Evolutionary conservation across 768 basidiomycete genomes (phyloP), one percentile per base, ranked within the genome.

Genomic region (Mycena albidolilacea): DNA sequence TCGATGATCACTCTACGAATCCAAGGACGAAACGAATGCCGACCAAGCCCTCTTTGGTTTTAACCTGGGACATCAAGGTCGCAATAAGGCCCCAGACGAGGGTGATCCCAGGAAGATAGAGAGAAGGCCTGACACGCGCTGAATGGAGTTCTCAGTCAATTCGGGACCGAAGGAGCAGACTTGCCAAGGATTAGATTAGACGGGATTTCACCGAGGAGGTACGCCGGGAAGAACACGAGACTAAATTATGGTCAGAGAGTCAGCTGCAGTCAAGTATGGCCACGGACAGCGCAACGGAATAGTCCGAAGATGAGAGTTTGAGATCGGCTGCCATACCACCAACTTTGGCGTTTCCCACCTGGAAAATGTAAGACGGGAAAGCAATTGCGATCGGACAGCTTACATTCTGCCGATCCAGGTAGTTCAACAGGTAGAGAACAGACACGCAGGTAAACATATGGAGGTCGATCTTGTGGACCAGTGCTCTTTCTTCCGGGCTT

Each of bases 371-470:
- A 58, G 69, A 39, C 23, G 55, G 11, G 70, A 65, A 71, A 54
- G 64, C 48, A 43, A 41, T 39, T 60, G 58, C 21, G 58, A 35
- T 65, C 63, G 58, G 64, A 41, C 58, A 38, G 48, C 69, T 58
- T 65, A 71, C 70, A 60, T 71, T 71, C 58, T 65, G 64, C 64
- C 70, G 70, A 60, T 71, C 70, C 63, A 71, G 64, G 48, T 71
- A 71, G 70, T 71, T 71, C 70, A 71, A 66, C 70, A 71, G 48
- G 64, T 71, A 71, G 57, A 71, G 70, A 64, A 71, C 64, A 52
- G 63, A 65, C 48, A 71, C 70, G 64, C 70, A 71, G 41, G 70
- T 59, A 35, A 71, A 71, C 70, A 71, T 71, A 43, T 71, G 70
- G 4, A 71, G 57, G 64, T 71, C 70, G 70, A 71, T 71, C 70